Evolutionary conservation across 176 grass and related monocot genomes (phyloP).

Genomic region (Carex myosuroides): DNA sequence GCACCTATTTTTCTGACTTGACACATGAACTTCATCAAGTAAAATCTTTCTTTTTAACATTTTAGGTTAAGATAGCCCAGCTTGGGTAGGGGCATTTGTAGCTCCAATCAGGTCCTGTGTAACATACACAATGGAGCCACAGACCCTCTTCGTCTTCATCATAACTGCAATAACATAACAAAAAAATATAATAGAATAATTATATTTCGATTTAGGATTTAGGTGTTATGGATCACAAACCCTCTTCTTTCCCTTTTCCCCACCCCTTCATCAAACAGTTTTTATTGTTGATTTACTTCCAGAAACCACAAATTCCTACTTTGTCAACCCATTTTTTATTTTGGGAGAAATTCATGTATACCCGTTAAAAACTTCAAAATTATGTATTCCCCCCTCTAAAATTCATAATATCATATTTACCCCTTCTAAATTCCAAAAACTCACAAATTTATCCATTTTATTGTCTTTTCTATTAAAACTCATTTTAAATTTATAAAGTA

Average conservation of each 20-base stretch:
- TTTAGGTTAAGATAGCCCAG: constrained; percentile 41
- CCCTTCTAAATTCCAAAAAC: too few species aligned
- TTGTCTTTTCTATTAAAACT: too few species aligned
- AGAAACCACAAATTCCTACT: background rate
- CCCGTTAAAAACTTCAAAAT: too few species aligned
- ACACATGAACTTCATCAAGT: background rate
- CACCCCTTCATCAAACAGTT: background rate
- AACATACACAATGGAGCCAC: constrained; percentile 75
- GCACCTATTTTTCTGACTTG: background rate
- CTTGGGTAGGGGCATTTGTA: constrained; percentile 81
- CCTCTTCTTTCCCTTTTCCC: background rate
- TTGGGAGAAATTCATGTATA: too few species aligned
- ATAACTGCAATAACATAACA: constrained; percentile 46
- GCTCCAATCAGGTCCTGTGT: constrained; percentile 84
- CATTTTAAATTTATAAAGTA: too few species aligned
- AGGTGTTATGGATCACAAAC: background rate
- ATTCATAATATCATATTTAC: too few species aligned
- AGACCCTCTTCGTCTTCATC: constrained; percentile 67
- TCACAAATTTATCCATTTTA: too few species aligned
- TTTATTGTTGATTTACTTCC: background rate
- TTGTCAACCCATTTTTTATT: background rate
- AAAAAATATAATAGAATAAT: background rate
- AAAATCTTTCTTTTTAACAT: background rate
- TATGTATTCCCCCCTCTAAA: too few species aligned
- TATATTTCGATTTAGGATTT: background rate